Conservation (phyloP, 2,329 filamentous ascomycete genomes). For the Talaromyces sp. region DNA sequence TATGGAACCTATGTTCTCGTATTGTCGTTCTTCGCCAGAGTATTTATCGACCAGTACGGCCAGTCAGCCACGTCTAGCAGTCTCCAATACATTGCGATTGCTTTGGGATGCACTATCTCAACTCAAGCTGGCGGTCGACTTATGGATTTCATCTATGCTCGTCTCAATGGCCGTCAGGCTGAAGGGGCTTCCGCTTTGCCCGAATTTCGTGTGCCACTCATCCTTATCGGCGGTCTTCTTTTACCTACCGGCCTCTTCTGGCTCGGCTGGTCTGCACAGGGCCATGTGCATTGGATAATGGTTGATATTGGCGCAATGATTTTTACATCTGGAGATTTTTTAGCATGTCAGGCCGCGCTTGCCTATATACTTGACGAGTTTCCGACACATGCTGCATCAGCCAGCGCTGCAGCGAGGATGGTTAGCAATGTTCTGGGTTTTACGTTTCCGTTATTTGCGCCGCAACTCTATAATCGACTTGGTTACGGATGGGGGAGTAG, state of each 20-base stretch:
- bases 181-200: conserved; percentile 20
- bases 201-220: conserved; percentile 49
- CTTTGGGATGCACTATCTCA: conserved; percentile 4
- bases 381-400: conserved; percentile 43
- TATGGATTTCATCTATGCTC: conserved; percentile 7
- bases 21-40: conserved; percentile 5
- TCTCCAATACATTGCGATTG: conserved; percentile 10
- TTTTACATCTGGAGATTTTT: conserved; percentile 44
- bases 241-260: conserved; percentile 52
- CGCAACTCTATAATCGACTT: conserved; percentile 43
- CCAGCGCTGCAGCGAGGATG: conserved; percentile 51
- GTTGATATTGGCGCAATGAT: conserved; percentile 55
- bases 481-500: conserved; percentile 49
- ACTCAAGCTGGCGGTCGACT: conserved; percentile 2
- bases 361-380: conserved; percentile 58
- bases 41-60: conserved; percentile 8
- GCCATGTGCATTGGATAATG: conserved; percentile 52
- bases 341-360: conserved; percentile 45
- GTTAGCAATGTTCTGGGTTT: conserved; percentile 53
- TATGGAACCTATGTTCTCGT: conserved; percentile 9
- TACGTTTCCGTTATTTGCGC: conserved; percentile 56
- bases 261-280: conserved; percentile 55
- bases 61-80: conserved; percentile 6
- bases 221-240: conserved; percentile 50
- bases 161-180: conserved; percentile 1